Conservation (phyloP, 164 flowering plant genomes). For the Saururus chinensis region DNA sequence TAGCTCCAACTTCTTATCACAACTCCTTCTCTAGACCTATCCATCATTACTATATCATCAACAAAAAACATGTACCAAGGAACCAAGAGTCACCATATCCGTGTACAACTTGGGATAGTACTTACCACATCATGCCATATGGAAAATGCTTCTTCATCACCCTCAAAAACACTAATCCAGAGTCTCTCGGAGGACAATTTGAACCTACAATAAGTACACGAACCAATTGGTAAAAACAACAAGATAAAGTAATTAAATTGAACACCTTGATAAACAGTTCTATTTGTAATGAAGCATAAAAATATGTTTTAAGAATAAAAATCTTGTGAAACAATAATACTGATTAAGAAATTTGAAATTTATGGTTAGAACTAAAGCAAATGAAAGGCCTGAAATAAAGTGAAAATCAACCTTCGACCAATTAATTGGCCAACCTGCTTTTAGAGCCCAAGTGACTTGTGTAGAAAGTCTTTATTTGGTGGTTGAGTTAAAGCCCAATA, state of each 20-base stretch:
- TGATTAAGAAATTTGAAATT: no score
- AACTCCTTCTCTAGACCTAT: not conserved
- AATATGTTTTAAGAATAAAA: no score
- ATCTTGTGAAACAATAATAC: no score
- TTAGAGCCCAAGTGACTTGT: no score
- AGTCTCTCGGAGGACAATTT: slow-evolving; percentile 62
- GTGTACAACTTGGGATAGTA: not conserved
- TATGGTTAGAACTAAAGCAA: no score
- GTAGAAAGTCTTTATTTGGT: no score
- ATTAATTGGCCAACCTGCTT: no score
- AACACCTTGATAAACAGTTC: not conserved
- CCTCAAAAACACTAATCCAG: slow-evolving; percentile 87
- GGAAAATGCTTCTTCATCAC: slow-evolving; percentile 83
- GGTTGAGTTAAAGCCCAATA: no score
- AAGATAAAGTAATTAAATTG: not conserved
- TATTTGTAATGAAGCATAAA: not conserved
- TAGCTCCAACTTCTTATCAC: no score
- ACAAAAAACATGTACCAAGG: not conserved
- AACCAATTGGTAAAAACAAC: not conserved
- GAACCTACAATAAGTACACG: slow-evolving; percentile 31
- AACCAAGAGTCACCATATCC: not conserved
- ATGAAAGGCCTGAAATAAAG: no score
- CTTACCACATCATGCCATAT: slow-evolving; percentile 82
- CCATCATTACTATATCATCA: not conserved
- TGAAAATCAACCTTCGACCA: no score